phyloP scores from a whole-genome alignment of 495 filamentous ascomycete genomes.

The Wilcoxina mikolae region DNA sequence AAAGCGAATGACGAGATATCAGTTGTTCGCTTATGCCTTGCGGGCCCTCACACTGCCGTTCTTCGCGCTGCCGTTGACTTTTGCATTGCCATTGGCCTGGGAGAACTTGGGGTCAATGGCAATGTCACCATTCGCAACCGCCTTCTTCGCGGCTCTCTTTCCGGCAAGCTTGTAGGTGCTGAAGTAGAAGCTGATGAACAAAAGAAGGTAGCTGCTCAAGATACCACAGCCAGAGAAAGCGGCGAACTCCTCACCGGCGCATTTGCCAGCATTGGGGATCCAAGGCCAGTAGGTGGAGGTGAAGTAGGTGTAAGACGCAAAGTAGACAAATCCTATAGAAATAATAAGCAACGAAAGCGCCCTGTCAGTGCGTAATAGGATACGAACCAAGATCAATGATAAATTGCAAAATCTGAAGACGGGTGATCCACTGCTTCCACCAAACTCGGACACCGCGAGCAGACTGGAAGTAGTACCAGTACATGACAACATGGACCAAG shows the following conservation, averaged over 20 bases:
- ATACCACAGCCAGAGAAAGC: constrained; percentile 87
- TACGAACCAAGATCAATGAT: constrained; percentile 59
- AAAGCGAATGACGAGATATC: neutral
- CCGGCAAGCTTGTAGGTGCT: constrained; percentile 86
- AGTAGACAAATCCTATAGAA: constrained; percentile 68
- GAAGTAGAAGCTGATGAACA: constrained; percentile 98
- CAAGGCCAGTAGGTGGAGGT: constrained; percentile 77
- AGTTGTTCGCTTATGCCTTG: constrained; percentile 37
- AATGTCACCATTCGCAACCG: constrained; percentile 35
- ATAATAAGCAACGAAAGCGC: neutral
- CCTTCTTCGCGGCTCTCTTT: constrained; percentile 45
- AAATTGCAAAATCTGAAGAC: constrained; percentile 72
- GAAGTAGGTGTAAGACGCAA: constrained; percentile 91
- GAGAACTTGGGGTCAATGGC: constrained; percentile 29
- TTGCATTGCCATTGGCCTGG: constrained; percentile 28
- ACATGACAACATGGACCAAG: constrained; percentile 64
- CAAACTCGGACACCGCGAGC: constrained; percentile 67
- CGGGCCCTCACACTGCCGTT: constrained; percentile 42
- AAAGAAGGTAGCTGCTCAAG: constrained; percentile 80
- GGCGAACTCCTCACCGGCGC: constrained; percentile 94
- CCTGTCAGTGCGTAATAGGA: neutral
- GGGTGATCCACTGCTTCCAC: constrained; percentile 86
- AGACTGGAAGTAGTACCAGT: constrained; percentile 72
- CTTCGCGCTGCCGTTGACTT: constrained; percentile 36
- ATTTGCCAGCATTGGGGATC: constrained; percentile 68